Conservation (phyloP, 2,329 filamentous ascomycete species). For the Cladorrhinum sp. region DNA sequence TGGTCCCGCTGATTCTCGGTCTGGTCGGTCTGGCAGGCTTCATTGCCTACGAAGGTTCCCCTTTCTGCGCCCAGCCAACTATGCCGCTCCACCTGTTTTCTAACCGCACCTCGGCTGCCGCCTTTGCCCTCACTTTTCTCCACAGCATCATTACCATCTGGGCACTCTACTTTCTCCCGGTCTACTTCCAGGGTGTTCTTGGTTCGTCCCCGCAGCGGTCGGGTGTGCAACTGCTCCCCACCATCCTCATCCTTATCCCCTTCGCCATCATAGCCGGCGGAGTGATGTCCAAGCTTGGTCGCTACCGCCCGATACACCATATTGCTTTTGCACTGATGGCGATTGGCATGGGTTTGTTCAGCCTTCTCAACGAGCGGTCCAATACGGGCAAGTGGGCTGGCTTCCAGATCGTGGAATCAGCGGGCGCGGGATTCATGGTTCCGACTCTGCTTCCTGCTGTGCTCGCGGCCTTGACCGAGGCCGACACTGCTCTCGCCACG, state of each 20-base stretch:
- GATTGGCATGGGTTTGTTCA: constrained; percentile 37
- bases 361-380: constrained; percentile 23
- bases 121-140: constrained; percentile 36
- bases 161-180: constrained; percentile 38
- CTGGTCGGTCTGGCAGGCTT: constrained; percentile 36
- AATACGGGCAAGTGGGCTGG: not conserved
- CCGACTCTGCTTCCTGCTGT: constrained; percentile 42
- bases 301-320: constrained; percentile 25
- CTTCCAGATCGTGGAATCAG: not conserved
- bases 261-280: constrained; percentile 19
- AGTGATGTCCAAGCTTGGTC: constrained; percentile 28
- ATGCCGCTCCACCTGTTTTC: constrained; percentile 44
- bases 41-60: constrained; percentile 31
- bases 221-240: constrained; percentile 29
- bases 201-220: constrained; percentile 17
- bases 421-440: constrained; percentile 23
- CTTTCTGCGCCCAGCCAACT: constrained; percentile 27
- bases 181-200: constrained; percentile 44
- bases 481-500: constrained; percentile 38
- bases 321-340: constrained; percentile 31
- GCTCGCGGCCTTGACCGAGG: constrained; percentile 38
- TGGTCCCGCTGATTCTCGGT: constrained; percentile 40
- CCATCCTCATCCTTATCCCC: constrained; percentile 18
- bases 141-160: constrained; percentile 36
- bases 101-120: constrained; percentile 37